A percentile compares a stretch with the other conserved stretches of the same genome.
phyloP scores from a whole-genome alignment of 208 protist genomes.

The Trichomonas vaginalis region DNA sequence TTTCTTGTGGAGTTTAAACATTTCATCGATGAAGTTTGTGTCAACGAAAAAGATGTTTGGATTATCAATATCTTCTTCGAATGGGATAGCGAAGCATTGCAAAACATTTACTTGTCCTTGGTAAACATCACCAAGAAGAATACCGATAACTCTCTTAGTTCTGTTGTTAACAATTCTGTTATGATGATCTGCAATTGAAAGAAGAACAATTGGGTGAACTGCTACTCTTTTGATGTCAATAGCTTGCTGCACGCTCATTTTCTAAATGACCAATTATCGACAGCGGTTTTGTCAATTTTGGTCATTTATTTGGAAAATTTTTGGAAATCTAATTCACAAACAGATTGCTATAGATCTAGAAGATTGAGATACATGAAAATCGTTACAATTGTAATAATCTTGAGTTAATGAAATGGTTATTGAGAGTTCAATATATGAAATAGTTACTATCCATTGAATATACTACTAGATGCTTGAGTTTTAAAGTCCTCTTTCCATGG shows the following conservation, averaged over 20 bases:
- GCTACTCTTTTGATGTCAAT: constrained; percentile 48
- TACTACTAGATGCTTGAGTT: too few relatives aligned
- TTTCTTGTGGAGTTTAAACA: constrained; percentile 94
- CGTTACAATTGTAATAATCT: too few relatives aligned
- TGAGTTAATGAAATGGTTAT: too few relatives aligned
- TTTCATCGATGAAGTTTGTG: constrained; percentile 73
- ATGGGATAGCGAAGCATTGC: constrained; percentile 62
- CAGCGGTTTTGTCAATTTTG: too few relatives aligned
- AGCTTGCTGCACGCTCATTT: not conserved
- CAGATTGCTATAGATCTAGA: too few relatives aligned
- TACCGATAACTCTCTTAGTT: not conserved
- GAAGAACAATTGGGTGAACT: constrained; percentile 91
- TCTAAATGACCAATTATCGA: not conserved
- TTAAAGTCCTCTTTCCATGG: too few relatives aligned
- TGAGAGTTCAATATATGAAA: too few relatives aligned
- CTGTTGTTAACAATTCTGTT: constrained; percentile 63
- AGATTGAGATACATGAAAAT: too few relatives aligned
- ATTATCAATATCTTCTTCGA: constrained; percentile 91
- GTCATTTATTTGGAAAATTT: too few relatives aligned
- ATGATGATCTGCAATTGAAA: constrained; percentile 96
- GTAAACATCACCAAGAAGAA: constrained; percentile 68
- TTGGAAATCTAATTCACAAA: too few relatives aligned
- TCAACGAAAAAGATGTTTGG: constrained; percentile 94
- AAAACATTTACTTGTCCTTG: constrained; percentile 14
- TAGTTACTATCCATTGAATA: too few relatives aligned